Conservation (phyloP, 768 basidiomycete genomes). For the Termitomyces sp. region DNA sequence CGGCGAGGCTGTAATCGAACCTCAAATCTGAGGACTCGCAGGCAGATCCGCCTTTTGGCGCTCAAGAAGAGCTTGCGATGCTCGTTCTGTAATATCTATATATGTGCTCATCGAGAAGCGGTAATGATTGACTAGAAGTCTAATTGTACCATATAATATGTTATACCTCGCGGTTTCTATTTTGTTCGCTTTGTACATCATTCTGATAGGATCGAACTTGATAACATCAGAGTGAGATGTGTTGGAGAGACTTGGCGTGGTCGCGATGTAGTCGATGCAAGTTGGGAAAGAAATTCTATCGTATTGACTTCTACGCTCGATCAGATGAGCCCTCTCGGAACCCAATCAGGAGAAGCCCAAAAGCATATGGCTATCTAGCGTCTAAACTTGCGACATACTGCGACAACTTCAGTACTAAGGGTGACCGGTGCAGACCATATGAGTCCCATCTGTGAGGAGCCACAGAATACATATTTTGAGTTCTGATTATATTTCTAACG, state of each 20-base stretch:
- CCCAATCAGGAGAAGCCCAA: background rate
- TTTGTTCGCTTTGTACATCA: background rate
- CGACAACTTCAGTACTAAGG: too few species aligned
- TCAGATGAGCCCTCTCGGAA: background rate
- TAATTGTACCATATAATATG: background rate
- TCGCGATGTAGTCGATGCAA: background rate
- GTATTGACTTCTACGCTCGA: background rate
- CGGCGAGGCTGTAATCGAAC: slow-evolving; percentile 31
- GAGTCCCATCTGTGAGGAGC: too few species aligned
- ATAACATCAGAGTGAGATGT: background rate
- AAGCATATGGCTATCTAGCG: background rate
- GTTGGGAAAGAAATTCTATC: background rate
- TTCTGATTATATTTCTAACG: background rate
- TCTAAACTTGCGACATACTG: too few species aligned
- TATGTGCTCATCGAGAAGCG: background rate
- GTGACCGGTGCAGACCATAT: too few species aligned
- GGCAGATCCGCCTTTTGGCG: background rate
- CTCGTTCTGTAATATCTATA: background rate
- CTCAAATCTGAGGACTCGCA: background rate
- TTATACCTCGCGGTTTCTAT: background rate
- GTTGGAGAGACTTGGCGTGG: background rate
- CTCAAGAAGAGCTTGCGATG: background rate
- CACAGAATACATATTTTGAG: background rate
- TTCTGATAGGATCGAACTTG: background rate
- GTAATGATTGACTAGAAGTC: background rate